Evolutionary conservation across 257 asterid species (phyloP).

Genomic region (Petunia axillaris): DNA sequence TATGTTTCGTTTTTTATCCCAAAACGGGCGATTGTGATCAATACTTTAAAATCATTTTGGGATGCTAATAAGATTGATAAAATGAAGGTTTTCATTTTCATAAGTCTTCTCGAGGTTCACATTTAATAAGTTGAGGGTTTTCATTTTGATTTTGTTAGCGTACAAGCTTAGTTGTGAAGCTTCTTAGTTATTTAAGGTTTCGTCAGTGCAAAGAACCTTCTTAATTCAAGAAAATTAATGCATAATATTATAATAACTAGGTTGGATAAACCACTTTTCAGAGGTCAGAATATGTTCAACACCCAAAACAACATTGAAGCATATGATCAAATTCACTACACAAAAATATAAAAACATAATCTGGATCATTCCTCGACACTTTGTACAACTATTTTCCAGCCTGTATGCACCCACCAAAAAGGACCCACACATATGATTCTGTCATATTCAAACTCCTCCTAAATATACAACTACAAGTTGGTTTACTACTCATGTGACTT

Average conservation of each 20-base stretch:
- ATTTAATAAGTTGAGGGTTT: no score
- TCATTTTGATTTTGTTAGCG: no score
- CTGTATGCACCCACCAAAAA: conserved; percentile 13
- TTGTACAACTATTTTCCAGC: background rate
- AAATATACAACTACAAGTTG: background rate
- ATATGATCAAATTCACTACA: background rate
- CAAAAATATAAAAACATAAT: background rate
- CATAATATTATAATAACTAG: background rate
- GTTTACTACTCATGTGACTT: background rate
- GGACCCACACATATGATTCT: background rate
- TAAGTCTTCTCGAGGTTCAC: no score
- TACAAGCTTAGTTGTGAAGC: no score
- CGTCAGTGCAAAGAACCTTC: no score
- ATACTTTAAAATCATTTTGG: no score
- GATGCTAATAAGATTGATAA: no score
- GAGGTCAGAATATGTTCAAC: background rate
- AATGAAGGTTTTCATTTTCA: no score
- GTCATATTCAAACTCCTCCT: background rate
- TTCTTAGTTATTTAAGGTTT: no score
- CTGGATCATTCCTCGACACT: background rate
- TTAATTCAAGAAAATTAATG: no score
- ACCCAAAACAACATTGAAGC: background rate
- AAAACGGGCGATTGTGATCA: no score
- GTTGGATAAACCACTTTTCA: background rate
- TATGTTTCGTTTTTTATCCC: no score